Percentiles rank a stretch among this genome's conserved stretches.
Evolutionary conservation across 768 basidiomycete genomes (phyloP).

Genomic region (Trametes coccinea): DNA sequence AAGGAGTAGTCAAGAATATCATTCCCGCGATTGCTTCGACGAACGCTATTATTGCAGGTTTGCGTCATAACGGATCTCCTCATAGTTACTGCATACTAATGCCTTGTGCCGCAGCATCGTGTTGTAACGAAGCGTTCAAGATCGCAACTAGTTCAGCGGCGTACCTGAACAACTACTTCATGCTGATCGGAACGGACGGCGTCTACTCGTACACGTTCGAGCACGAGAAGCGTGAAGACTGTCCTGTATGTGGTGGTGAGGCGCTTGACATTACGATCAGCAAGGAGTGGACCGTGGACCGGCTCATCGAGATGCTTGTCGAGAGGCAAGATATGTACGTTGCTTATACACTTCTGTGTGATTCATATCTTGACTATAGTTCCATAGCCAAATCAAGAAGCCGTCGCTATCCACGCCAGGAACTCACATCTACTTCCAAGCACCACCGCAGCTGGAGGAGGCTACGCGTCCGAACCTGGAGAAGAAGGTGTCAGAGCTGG

Average conservation of each 20-base stretch:
- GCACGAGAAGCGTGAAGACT: constrained; percentile 89
- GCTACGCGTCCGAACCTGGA: constrained; percentile 89
- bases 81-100: not conserved
- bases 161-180: constrained; percentile 96
- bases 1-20: constrained; percentile 99
- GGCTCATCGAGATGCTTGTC: constrained; percentile 81
- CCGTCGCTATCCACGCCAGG: constrained; percentile 83
- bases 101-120: constrained; percentile 61
- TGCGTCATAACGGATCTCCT: constrained; percentile 13
- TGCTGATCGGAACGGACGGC: constrained; percentile 96
- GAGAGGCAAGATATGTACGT: constrained; percentile 90
- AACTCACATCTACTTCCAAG: constrained; percentile 87
- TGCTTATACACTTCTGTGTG: constrained; percentile 11
- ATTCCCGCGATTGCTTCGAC: constrained; percentile 99
- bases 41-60: constrained; percentile 96
- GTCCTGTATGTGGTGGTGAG: constrained; percentile 97
- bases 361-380: not conserved
- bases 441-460: constrained; percentile 87
- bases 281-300: constrained; percentile 77
- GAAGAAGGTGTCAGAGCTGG: constrained; percentile 82
- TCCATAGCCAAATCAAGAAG: constrained; percentile 88
- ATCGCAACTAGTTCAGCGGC: constrained; percentile 95
- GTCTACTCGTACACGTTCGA: constrained; percentile 98
- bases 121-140: constrained; percentile 99
- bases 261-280: constrained; percentile 71